A percentile compares a stretch with the other conserved stretches of the same genome.
phyloP scores from a whole-genome alignment of 495 filamentous ascomycete species.

The Aspergillus haitiensis region DNA sequence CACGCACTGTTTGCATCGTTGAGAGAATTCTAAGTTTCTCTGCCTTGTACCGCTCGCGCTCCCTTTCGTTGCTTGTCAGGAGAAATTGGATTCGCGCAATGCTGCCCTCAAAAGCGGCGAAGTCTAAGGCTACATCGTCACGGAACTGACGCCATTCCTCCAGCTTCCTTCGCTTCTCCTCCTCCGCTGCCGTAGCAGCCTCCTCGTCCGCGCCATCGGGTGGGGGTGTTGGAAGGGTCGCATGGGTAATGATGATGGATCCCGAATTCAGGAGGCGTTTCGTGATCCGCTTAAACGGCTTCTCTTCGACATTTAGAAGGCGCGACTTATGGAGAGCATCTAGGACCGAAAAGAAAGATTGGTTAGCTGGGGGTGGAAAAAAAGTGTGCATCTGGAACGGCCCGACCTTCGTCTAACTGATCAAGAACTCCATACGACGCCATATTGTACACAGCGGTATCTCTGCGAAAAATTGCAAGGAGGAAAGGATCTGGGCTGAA shows the following conservation, averaged over 20 bases:
- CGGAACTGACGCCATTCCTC: constrained; percentile 61
- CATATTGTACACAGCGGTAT: constrained; percentile 32
- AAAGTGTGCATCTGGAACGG: constrained; percentile 14
- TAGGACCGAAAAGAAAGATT: constrained; percentile 29
- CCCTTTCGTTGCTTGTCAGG: constrained; percentile 74
- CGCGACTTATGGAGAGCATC: constrained; percentile 89
- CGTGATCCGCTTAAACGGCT: constrained; percentile 85
- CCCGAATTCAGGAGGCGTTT: constrained; percentile 71
- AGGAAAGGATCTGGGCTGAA: constrained; percentile 16
- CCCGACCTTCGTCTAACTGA: constrained; percentile 54
- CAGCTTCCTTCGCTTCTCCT: constrained; percentile 48
- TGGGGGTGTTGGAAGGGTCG: constrained; percentile 65
- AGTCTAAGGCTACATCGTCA: constrained; percentile 85
- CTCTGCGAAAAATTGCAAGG: not conserved
- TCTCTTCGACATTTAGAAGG: constrained; percentile 87
- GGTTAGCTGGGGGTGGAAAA: constrained; percentile 15
- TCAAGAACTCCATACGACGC: constrained; percentile 48
- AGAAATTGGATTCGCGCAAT: constrained; percentile 89
- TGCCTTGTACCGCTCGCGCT: constrained; percentile 80
- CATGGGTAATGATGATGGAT: constrained; percentile 54
- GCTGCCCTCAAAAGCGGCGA: constrained; percentile 83
- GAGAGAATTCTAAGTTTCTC: constrained; percentile 75
- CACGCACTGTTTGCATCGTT: constrained; percentile 73
- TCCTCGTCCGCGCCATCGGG: constrained; percentile 60
- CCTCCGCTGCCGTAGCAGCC: constrained; percentile 32